A percentile compares a stretch with the other conserved stretches of the same genome.
phyloP scores from a whole-genome alignment of 1,139 yeast species.

The Suhomyces ambrosiae region DNA sequence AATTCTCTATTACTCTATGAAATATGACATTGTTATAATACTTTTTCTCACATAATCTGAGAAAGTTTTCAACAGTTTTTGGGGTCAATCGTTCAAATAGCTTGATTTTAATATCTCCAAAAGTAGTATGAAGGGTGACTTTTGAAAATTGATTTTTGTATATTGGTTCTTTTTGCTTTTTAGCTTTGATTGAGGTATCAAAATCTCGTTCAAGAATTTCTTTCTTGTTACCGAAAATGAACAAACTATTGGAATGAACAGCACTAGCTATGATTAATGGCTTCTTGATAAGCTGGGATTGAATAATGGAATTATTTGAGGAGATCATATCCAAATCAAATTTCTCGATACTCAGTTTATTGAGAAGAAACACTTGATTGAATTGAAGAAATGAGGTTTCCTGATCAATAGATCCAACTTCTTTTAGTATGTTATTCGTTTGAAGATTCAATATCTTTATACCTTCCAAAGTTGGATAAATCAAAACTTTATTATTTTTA shows the following conservation, averaged over 20 bases:
- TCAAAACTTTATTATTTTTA: slow-evolving; percentile 32
- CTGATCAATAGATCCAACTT: slow-evolving; percentile 36
- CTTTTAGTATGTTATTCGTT: slow-evolving; percentile 26
- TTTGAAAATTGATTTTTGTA: slow-evolving; percentile 9
- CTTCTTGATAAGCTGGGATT: slow-evolving; percentile 30
- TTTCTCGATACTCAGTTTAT: slow-evolving; percentile 18
- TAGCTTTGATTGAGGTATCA: slow-evolving; percentile 15
- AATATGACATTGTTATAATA: slow-evolving; percentile 46
- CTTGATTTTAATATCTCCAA: slow-evolving; percentile 46
- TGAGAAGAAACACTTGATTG: slow-evolving; percentile 19
- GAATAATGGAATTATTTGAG: slow-evolving; percentile 38
- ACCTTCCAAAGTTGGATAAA: slow-evolving; percentile 37
- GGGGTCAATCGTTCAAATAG: slow-evolving; percentile 43
- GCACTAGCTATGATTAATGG: slow-evolving; percentile 41
- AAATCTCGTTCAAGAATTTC: slow-evolving; percentile 20
- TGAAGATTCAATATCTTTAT: slow-evolving; percentile 35
- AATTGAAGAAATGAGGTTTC: slow-evolving; percentile 23
- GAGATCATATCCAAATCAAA: slow-evolving; percentile 37
- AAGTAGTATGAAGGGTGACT: slow-evolving; percentile 43
- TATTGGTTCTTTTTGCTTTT: slow-evolving; percentile 7
- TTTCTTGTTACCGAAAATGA: slow-evolving; percentile 29
- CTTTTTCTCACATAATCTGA: slow-evolving; percentile 34
- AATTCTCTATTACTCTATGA: slow-evolving; percentile 49
- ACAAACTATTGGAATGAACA: slow-evolving; percentile 29
- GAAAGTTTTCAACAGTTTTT: slow-evolving; percentile 47